Conservation (phyloP, 331 rosid species). For the Cydonia oblonga region DNA sequence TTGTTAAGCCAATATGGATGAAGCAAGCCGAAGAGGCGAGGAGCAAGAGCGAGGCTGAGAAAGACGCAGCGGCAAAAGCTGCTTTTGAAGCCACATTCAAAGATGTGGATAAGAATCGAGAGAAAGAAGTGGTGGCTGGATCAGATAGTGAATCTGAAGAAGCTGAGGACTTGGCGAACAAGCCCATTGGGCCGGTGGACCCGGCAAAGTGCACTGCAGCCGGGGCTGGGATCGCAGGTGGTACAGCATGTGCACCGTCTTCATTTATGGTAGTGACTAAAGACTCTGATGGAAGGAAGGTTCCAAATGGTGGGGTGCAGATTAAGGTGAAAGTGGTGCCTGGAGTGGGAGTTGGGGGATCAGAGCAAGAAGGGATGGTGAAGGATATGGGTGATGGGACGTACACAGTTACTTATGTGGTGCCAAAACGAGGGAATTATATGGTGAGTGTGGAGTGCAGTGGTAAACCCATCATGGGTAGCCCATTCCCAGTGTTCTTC, state of each 20-base stretch:
- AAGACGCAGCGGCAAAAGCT: constrained; percentile 85
- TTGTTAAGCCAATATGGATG: constrained; percentile 85
- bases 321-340: constrained; percentile 73
- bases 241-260: constrained; percentile 78
- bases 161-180: constrained; percentile 56
- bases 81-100: constrained; percentile 96
- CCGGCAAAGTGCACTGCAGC: constrained; percentile 75
- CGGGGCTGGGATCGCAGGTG: constrained; percentile 84
- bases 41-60: constrained; percentile 88
- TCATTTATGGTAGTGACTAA: constrained; percentile 65
- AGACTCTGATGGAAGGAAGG: constrained; percentile 82
- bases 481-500: constrained; percentile 96
- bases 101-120: constrained; percentile 51
- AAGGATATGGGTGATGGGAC: constrained; percentile 95
- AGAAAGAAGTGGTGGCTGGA: constrained; percentile 27
- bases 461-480: constrained; percentile 91
- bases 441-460: constrained; percentile 86
- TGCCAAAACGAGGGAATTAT: constrained; percentile 91
- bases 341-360: constrained; percentile 87
- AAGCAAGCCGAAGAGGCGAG: constrained; percentile 97
- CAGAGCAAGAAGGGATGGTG: constrained; percentile 89
- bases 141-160: constrained; percentile 98
- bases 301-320: constrained; percentile 57
- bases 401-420: constrained; percentile 79
- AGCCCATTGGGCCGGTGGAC: constrained; percentile 88